These are phyloP conservation scores for Wolfiporia cocos DNA, from an alignment of 1,284 basidiomycete species.

Conservation along the genomic window DNA sequence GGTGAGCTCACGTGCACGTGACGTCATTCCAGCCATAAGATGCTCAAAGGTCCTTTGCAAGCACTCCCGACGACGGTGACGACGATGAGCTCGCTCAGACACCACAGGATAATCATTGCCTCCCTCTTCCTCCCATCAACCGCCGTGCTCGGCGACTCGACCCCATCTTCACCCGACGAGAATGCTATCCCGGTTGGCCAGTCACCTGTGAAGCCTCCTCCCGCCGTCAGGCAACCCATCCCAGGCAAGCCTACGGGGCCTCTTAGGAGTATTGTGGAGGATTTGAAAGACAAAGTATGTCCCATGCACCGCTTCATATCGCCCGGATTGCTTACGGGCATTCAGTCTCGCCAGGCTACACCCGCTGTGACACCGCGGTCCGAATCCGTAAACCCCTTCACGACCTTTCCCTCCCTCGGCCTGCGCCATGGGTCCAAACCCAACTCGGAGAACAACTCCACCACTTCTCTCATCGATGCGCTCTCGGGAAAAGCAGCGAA, in stretches of 20 bases:
- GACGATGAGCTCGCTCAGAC: constrained; percentile 57
- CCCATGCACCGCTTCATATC: too few relatives aligned
- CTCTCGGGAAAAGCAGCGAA: constrained; percentile 13
- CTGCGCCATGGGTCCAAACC: constrained; percentile 2
- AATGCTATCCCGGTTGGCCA: constrained; percentile 11
- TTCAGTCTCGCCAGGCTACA: constrained; percentile 34
- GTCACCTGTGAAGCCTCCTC: constrained; percentile 19
- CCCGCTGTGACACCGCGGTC: constrained; percentile 32
- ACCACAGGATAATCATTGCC: constrained; percentile 69
- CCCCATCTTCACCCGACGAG: constrained; percentile 39
- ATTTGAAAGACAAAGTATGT: constrained; percentile 64
- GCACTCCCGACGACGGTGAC: constrained; percentile 6
- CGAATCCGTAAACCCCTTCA: constrained; percentile 34
- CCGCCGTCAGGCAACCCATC: constrained; percentile 10
- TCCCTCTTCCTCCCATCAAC: constrained; percentile 75
- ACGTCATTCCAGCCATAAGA: constrained; percentile 8
- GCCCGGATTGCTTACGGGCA: too few relatives aligned
- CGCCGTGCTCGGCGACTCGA: constrained; percentile 51
- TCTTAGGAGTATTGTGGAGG: constrained; percentile 69
- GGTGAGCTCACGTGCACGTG: constrained; percentile 9
- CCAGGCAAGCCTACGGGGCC: constrained; percentile 25
- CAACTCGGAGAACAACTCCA: constrained; percentile 7
- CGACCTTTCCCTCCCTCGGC: constrained; percentile 27
- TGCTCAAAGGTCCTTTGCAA: constrained; percentile 1
- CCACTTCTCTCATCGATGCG: constrained; percentile 18